A percentile compares a stretch with the other conserved stretches of the same genome.
Conservation (phyloP, 139 green algal species). For the Chlamydomonas asymmetrica region DNA sequence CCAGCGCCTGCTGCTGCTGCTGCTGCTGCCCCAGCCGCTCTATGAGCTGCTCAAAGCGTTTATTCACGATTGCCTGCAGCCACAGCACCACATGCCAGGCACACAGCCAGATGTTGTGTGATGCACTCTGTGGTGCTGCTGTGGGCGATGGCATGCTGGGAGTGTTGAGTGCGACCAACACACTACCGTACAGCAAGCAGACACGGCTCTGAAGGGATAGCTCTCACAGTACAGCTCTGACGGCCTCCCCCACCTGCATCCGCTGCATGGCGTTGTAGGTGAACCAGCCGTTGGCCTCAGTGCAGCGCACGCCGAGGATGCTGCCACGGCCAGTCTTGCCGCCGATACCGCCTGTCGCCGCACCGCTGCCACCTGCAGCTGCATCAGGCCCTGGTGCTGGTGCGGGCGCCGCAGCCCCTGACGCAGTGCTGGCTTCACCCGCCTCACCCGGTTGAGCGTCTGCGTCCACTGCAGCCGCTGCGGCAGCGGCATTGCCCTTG, state of each 20-base stretch:
- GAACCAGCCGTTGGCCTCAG: constrained; percentile 34
- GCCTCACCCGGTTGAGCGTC: neutral
- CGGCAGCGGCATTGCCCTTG: too few species aligned
- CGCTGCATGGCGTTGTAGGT: neutral
- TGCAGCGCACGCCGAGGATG: neutral
- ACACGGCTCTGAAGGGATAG: neutral
- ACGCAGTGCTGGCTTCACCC: neutral
- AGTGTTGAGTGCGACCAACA: too few species aligned
- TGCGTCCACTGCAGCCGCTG: too few species aligned
- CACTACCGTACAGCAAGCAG: neutral
- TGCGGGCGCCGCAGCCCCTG: neutral
- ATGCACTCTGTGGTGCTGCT: neutral
- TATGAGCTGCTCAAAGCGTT: constrained; percentile 20
- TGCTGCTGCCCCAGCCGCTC: neutral
- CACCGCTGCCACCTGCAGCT: neutral
- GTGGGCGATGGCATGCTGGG: neutral
- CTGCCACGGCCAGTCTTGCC: neutral
- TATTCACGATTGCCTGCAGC: neutral
- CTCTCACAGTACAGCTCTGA: neutral
- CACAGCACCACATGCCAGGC: neutral
- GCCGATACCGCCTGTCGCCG: neutral
- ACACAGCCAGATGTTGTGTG: neutral
- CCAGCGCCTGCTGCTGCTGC: neutral
- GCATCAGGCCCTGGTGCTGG: neutral
- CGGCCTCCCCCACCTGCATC: constrained; percentile 6